phyloP scores from a whole-genome alignment of 257 asterid genomes.

The Ophiorrhiza pumila region DNA sequence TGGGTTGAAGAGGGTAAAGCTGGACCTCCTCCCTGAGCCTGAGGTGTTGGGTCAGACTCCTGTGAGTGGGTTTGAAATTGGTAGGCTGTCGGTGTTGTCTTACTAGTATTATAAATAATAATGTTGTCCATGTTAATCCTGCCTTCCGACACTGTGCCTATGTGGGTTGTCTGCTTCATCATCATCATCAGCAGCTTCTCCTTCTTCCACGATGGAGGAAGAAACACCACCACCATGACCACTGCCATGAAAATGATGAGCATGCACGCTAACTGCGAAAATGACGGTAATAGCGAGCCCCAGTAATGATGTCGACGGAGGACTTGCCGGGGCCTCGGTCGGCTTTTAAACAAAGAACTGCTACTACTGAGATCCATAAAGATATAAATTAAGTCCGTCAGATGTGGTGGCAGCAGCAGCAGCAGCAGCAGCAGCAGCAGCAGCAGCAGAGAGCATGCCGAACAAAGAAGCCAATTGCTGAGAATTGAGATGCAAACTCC shows the following conservation, averaged over 20 bases:
- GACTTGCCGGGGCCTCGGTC: slow-evolving; percentile 6
- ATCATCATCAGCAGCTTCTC: not conserved
- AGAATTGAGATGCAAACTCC: too few relatives aligned
- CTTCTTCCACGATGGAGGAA: not conserved
- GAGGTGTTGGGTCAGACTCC: not conserved
- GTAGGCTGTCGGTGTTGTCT: not conserved
- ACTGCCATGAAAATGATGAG: not conserved
- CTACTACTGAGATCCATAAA: not conserved
- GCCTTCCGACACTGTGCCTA: not conserved
- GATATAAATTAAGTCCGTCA: too few relatives aligned
- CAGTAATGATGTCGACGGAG: not conserved
- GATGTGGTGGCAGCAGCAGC: too few relatives aligned
- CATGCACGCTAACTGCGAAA: not conserved
- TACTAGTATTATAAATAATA: too few relatives aligned
- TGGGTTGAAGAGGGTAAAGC: not conserved
- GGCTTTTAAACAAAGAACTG: not conserved
- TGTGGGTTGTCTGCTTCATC: not conserved
- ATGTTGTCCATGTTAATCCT: not conserved
- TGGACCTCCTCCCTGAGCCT: not conserved
- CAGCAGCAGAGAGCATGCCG: too few relatives aligned
- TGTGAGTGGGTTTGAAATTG: not conserved
- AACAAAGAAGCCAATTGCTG: too few relatives aligned
- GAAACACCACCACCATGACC: slow-evolving; percentile 3
- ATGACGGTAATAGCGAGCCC: not conserved
- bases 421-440: too few relatives aligned